These are phyloP conservation scores for Candida sphagnicola DNA, from an alignment of 805 yeast genomes.

Conservation along the genomic window DNA sequence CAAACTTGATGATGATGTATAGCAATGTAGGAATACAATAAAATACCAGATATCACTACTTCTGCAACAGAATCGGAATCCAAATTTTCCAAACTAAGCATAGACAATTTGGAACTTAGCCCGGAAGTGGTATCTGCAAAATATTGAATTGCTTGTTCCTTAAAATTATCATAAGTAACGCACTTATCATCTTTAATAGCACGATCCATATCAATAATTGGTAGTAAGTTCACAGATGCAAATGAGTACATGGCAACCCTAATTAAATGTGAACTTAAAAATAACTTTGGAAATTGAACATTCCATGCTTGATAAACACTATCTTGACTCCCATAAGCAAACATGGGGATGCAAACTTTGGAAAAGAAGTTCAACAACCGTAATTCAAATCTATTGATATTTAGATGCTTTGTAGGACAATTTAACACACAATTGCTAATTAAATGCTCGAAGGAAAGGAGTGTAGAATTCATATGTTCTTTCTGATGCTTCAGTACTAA, in stretches of 20 bases:
- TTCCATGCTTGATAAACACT: constrained; percentile 22
- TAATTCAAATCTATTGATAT: constrained; percentile 9
- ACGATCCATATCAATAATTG: constrained; percentile 1
- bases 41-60: constrained; percentile 15
- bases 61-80: constrained; percentile 11
- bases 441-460: neutral
- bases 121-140: neutral
- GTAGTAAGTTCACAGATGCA: constrained; percentile 12
- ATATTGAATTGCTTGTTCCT: neutral
- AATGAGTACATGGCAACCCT: constrained; percentile 19
- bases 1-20: constrained; percentile 27
- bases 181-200: neutral
- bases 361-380: constrained; percentile 20
- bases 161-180: neutral
- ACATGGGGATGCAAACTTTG: constrained; percentile 21
- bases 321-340: constrained; percentile 20
- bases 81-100: neutral
- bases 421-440: constrained; percentile 8
- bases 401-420: constrained; percentile 15
- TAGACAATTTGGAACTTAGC: neutral
- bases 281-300: constrained; percentile 19
- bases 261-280: constrained; percentile 20
- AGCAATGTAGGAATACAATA: constrained; percentile 26
- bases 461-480: neutral
- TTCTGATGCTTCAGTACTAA: neutral